phyloP scores from a whole-genome alignment of 2,329 filamentous ascomycete genomes.

The Dactylonectria macrodidyma region DNA sequence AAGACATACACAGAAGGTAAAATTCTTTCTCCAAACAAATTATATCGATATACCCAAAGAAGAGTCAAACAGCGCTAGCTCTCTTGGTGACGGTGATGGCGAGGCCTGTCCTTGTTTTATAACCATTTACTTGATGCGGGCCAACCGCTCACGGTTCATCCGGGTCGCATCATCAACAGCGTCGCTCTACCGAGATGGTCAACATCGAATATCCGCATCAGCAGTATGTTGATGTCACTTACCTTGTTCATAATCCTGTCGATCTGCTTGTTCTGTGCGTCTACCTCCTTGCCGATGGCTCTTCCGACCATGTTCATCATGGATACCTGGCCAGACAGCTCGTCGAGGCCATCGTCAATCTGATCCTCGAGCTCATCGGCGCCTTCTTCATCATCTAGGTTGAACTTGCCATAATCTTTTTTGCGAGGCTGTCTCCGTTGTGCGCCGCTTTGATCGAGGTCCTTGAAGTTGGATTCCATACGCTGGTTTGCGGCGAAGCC shows the following conservation, averaged over 20 bases:
- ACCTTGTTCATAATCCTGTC: slow-evolving; percentile 86
- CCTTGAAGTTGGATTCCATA: slow-evolving; percentile 66
- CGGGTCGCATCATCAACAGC: slow-evolving; percentile 85
- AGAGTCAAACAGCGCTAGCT: background rate
- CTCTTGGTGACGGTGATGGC: background rate
- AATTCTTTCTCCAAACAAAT: slow-evolving; percentile 5
- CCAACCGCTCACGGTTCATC: slow-evolving; percentile 81
- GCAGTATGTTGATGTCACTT: slow-evolving; percentile 42
- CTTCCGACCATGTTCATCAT: slow-evolving; percentile 81
- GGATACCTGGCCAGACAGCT: slow-evolving; percentile 79
- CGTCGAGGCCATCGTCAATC: slow-evolving; percentile 73
- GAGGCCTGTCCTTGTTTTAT: background rate
- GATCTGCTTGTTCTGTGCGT: slow-evolving; percentile 82
- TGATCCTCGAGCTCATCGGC: slow-evolving; percentile 62
- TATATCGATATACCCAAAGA: slow-evolving; percentile 5
- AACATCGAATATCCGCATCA: slow-evolving; percentile 40
- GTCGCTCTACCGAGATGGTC: slow-evolving; percentile 74
- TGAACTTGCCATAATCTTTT: slow-evolving; percentile 74
- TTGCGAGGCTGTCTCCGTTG: slow-evolving; percentile 53
- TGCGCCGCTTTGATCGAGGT: slow-evolving; percentile 52
- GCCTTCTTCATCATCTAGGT: slow-evolving; percentile 80
- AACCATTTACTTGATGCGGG: slow-evolving; percentile 66
- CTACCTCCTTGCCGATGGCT: slow-evolving; percentile 82
- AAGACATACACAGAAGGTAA: slow-evolving; percentile 6
- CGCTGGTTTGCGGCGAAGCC: slow-evolving; percentile 67